Evolutionary conservation across 2,329 filamentous ascomycete genomes (phyloP), one percentile per base, ranked within the genome.

Genomic region (Epichloe gansuensis): DNA sequence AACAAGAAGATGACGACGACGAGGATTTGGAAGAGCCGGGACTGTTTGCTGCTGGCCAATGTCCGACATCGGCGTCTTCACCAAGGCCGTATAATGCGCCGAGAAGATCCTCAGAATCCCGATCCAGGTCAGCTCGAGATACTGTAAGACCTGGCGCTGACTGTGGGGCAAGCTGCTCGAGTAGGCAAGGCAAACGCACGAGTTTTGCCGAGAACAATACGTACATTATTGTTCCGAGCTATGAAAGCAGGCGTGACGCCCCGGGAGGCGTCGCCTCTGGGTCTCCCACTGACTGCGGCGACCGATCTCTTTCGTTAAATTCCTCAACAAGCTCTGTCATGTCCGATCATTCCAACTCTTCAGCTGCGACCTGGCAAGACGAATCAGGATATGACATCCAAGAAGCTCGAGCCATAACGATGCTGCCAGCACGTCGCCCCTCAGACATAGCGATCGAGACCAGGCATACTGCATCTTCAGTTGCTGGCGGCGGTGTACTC

Each of bases 201-300:
- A 75, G 67, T 43, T 70, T 71, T 46, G 62, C 69, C 3, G 60
- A 68, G 5, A 65, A 67, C 2, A 70, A 67, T 13, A 72, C 74
- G 31, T 72, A 71, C 55, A 67, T 74, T 3, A 65, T 69, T 4
- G 71, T 75, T 21, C 73, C 71, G 1, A 56, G 53, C 13, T 54
- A 56, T 8, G 56, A 58, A 5, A 55, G 41, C 7, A 56, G 31
- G 31, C 47, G 15, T 13, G 12, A 42, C 17, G 59, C 52, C 9
- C 49, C 56, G 4, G 52, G 56, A 6, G 17, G 57, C 17, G 23
- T 58, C 21, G 55, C 52, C 8, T 58, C 60, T 4, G 53, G 60
- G n/a, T 60, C 62, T 17, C 62, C 59, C 31, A 62, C 58, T 8
- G 56, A 59, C 1, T 61, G 61, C 35, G 59, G 59, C 53, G 55